These are phyloP conservation scores for Diutina neorugosa DNA, from an alignment of 1,139 yeast species.

Conservation along the genomic window DNA sequence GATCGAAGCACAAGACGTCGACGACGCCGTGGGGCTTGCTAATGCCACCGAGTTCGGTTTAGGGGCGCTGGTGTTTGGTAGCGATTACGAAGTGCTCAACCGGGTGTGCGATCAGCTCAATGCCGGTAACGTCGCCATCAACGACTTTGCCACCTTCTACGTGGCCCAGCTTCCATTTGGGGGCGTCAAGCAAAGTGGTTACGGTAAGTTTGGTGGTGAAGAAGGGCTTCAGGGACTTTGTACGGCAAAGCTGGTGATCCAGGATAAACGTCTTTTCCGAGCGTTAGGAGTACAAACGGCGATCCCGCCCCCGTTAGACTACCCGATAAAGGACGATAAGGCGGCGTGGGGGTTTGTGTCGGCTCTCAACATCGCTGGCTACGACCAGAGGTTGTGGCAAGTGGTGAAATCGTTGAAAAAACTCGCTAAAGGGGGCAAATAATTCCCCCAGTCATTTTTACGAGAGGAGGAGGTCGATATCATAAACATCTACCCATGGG, in stretches of 20 bases:
- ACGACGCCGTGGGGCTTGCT: constrained; percentile 67
- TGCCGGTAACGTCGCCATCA: constrained; percentile 89
- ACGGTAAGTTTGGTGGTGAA: constrained; percentile 94
- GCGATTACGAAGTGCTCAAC: constrained; percentile 41
- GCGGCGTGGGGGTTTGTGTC: constrained; percentile 83
- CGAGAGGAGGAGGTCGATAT: too few species aligned
- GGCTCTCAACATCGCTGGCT: constrained; percentile 78
- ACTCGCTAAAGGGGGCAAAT: constrained; percentile 20
- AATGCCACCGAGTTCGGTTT: constrained; percentile 84
- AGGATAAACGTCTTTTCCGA: constrained; percentile 62
- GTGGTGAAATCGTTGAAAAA: constrained; percentile 29
- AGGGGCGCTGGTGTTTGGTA: constrained; percentile 83
- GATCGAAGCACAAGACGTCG: constrained; percentile 54
- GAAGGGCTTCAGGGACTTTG: constrained; percentile 90
- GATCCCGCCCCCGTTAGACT: constrained; percentile 81
- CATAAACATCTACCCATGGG: too few species aligned
- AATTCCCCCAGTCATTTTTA: too few species aligned
- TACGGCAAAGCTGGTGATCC: constrained; percentile 73
- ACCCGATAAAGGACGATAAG: constrained; percentile 72
- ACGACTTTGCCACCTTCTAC: constrained; percentile 92
- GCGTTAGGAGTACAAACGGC: constrained; percentile 51
- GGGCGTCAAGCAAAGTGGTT: constrained; percentile 85
- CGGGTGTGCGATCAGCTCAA: constrained; percentile 50
- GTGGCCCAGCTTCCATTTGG: constrained; percentile 96
- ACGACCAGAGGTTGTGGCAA: constrained; percentile 64